Percentiles rank a stretch among this genome's conserved stretches.
Evolutionary conservation across 2,329 filamentous ascomycete genomes (phyloP).

Genomic region (Monosporascus sp.): DNA sequence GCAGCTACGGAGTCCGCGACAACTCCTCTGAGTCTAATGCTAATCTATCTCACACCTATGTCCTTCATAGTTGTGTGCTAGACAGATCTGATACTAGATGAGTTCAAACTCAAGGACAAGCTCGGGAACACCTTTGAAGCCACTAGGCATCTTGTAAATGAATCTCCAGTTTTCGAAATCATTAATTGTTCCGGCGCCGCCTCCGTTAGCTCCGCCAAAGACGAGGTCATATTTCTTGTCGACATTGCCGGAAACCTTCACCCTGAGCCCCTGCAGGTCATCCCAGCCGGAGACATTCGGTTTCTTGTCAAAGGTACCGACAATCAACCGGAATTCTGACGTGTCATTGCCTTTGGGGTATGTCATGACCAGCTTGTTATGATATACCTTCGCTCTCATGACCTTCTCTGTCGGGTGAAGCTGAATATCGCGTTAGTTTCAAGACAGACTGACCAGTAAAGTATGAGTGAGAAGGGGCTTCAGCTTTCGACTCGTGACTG

Average conservation of each 20-base stretch:
- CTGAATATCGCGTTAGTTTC: constrained; percentile 8
- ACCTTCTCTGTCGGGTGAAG: constrained; percentile 34
- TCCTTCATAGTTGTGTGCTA: too few relatives aligned
- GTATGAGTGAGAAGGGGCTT: neutral
- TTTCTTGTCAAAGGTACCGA: constrained; percentile 40
- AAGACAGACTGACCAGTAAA: neutral
- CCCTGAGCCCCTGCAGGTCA: constrained; percentile 42
- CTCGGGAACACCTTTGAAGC: constrained; percentile 1
- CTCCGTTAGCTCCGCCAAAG: constrained; percentile 37
- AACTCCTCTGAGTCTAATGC: too few relatives aligned
- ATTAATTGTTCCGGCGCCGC: constrained; percentile 21
- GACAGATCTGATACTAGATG: neutral
- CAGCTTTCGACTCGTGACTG: neutral
- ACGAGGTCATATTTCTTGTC: constrained; percentile 32
- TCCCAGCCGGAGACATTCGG: constrained; percentile 38
- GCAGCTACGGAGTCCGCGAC: too few relatives aligned
- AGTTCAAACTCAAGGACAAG: constrained; percentile 1
- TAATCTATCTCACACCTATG: too few relatives aligned
- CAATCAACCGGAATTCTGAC: constrained; percentile 45
- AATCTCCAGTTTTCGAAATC: constrained; percentile 40
- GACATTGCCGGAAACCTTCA: constrained; percentile 40
- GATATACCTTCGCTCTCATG: constrained; percentile 35
- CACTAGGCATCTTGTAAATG: constrained; percentile 8
- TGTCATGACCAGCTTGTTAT: constrained; percentile 39
- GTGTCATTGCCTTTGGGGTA: constrained; percentile 47